Evolutionary conservation across 257 asterid species (phyloP).

Genomic region (Henckelia pumila): DNA sequence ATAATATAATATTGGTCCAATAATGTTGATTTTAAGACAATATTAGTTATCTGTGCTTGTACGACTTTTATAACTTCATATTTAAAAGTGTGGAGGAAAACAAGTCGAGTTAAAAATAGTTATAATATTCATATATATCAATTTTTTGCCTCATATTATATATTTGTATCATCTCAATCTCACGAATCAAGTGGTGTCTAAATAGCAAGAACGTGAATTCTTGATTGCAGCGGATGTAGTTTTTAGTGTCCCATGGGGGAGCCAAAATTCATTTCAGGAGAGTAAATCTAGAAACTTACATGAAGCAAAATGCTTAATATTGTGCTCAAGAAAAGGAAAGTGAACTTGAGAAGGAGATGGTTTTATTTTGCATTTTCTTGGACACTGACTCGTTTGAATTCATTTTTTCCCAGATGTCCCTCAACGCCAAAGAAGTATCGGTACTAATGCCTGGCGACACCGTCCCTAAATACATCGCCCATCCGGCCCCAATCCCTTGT

Average conservation of each 20-base stretch:
- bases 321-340: not conserved
- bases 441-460: slow-evolving; percentile 88
- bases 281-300: not conserved
- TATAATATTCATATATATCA: no score
- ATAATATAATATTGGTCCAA: slow-evolving; percentile 20
- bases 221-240: no score
- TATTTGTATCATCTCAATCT: no score
- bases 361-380: not conserved
- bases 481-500: slow-evolving; percentile 84
- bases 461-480: slow-evolving; percentile 75
- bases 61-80: slow-evolving; percentile 9
- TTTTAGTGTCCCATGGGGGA: no score
- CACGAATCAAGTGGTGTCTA: no score
- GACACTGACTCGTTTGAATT: not conserved
- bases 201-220: no score
- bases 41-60: slow-evolving; percentile 15
- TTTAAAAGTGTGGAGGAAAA: no score
- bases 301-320: not conserved
- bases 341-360: not conserved
- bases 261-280: no score
- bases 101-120: no score
- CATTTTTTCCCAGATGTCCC: slow-evolving; percentile 40
- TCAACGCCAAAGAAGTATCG: slow-evolving; percentile 67
- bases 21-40: slow-evolving; percentile 6
- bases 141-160: no score